phyloP scores from a whole-genome alignment of 352 stramenopile genomes.

The Pythium apleroticum region DNA sequence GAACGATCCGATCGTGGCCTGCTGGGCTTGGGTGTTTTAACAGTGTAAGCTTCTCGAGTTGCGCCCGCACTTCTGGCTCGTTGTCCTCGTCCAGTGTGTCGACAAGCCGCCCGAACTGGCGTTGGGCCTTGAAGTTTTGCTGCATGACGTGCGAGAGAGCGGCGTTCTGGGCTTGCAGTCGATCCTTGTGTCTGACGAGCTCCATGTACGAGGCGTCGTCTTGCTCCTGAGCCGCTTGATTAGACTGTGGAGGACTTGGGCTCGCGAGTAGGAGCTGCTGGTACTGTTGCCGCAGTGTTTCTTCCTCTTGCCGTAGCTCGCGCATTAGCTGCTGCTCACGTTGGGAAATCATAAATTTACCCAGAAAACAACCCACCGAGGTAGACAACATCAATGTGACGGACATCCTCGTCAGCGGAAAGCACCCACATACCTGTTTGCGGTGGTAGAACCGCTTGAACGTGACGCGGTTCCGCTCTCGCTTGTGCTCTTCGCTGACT shows the following conservation, averaged over 20 bases:
- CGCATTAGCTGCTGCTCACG: slow-evolving; percentile 15
- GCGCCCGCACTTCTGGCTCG: not conserved
- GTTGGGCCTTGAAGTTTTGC: slow-evolving; percentile 4
- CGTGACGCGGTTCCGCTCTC: slow-evolving; percentile 27
- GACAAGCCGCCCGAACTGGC: slow-evolving; percentile 4
- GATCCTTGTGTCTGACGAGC: slow-evolving; percentile 16
- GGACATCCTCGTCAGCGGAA: not conserved
- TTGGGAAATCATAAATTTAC: not conserved
- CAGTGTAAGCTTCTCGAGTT: not conserved
- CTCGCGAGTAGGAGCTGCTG: slow-evolving; percentile 11
- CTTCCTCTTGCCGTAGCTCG: slow-evolving; percentile 20
- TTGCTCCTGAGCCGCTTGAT: not conserved
- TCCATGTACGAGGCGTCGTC: slow-evolving; percentile 2
- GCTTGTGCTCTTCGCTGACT: slow-evolving; percentile 28
- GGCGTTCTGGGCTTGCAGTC: slow-evolving; percentile 7
- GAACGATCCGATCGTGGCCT: not conserved
- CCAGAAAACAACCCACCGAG: not conserved
- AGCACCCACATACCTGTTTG: slow-evolving; percentile 17
- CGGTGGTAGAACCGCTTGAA: slow-evolving; percentile 28
- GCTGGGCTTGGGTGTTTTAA: not conserved
- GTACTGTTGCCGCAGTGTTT: slow-evolving; percentile 9
- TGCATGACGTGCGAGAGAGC: slow-evolving; percentile 4
- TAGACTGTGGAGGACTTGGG: not conserved
- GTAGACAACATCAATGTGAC: not conserved
- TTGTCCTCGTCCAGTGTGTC: not conserved